Conservation (phyloP, 75 land plant species). For the Isoetes taiwanensis region DNA sequence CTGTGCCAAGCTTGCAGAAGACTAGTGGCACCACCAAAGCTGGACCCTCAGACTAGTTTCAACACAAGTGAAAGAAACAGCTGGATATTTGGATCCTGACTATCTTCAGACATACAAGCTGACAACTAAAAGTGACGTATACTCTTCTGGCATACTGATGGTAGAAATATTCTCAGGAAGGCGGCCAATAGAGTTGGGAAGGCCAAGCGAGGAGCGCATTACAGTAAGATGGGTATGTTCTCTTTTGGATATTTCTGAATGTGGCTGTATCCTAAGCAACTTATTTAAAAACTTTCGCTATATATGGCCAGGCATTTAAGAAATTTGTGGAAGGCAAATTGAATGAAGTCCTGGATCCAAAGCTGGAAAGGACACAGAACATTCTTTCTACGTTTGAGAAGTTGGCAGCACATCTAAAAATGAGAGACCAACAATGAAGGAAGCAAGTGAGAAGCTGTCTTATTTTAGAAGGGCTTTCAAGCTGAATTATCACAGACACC, state of each 20-base stretch:
- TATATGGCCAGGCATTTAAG: constrained; percentile 84
- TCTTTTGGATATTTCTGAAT: too few relatives aligned
- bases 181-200: constrained; percentile 69
- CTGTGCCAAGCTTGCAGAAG: too few relatives aligned
- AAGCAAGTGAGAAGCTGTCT: constrained; percentile 50
- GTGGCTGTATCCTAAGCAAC: too few relatives aligned
- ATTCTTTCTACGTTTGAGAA: constrained; percentile 17
- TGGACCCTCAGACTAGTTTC: constrained; percentile 62
- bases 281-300: too few relatives aligned
- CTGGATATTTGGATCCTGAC: constrained; percentile 95
- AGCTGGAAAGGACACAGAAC: constrained; percentile 19
- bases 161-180: constrained; percentile 79
- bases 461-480: too few relatives aligned
- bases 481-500: too few relatives aligned
- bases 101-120: constrained; percentile 83
- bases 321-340: constrained; percentile 48
- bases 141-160: constrained; percentile 74
- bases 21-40: constrained; percentile 81
- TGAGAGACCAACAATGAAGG: constrained; percentile 75
- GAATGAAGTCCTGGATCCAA: constrained; percentile 43
- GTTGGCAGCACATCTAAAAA: constrained; percentile 48
- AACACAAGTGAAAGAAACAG: constrained; percentile 95
- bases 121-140: constrained; percentile 86
- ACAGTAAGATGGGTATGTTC: constrained; percentile 87
- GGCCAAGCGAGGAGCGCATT: constrained; percentile 50